Evolutionary conservation across 1,139 yeast genomes (phyloP), one percentile per base, ranked within the genome.

Genomic region (Candida glucosophila): DNA sequence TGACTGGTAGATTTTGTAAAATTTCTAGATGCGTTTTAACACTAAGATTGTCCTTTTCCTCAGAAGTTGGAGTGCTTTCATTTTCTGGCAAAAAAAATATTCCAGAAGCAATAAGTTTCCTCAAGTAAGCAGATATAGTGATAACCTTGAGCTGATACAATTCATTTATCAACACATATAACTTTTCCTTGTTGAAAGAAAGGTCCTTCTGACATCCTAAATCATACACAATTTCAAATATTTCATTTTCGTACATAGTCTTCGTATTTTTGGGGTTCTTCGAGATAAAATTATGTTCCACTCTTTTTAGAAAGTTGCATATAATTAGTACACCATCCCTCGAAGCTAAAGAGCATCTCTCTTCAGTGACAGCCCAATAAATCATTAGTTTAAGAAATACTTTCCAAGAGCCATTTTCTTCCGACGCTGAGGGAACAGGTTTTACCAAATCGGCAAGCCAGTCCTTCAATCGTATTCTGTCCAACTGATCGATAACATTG

Each of bases 41-140:
- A 44, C 50, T 35, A 33, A 47, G 34, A 36, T 48, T 12, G 43
- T 50, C 35, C 9, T 17, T 8, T 19, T 33, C 19, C 11, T 33
- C 38, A 7, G 10, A 29, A 10, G 22, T 7, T 14, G 14, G 24
- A 10, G 10, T n/a, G 17, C 22, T 19, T 6, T 26, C 24, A 8
- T 21, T 19, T 3, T 44, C 51, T 2, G 53, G 53, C 5, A 68
- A 45, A 45, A 79, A 83, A 26, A 85, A 68, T 1, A 82, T 61
- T 4, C 95, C 96, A 1, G 92, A 77, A 4, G 95, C 85, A 27
- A 86, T 85, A 19, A 85, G 55, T 36, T 78, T 73, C 41, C 95
- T 58, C 31, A 85, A 58, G 40, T 85, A 86, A 1, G 82, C 68
- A 0, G 88, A 75, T 3, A 79, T 67, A 2, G 72, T 55, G 17